Evolutionary conservation across 2,329 filamentous ascomycete genomes (phyloP).

Genomic region (Emmonsiellopsis sp.): DNA sequence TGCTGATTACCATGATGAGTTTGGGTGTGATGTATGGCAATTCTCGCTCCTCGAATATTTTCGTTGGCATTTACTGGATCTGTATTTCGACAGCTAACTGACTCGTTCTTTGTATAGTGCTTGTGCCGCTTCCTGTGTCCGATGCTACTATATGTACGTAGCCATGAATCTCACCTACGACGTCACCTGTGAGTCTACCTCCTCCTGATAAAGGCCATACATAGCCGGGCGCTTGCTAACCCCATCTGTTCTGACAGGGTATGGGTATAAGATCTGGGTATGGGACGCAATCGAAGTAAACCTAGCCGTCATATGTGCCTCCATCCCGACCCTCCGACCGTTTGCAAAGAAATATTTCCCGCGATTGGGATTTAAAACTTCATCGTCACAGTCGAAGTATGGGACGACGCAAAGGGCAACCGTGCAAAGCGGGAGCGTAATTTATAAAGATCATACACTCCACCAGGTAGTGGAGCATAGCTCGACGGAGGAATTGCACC

Average conservation of each 20-base stretch:
- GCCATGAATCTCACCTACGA: conserved; percentile 9
- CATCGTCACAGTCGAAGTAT: not conserved
- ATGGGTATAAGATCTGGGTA: conserved; percentile 13
- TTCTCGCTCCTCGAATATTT: not conserved
- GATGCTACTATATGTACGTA: conserved; percentile 9
- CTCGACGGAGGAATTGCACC: not conserved
- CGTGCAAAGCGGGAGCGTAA: not conserved
- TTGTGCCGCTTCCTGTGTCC: conserved; percentile 10
- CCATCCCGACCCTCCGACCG: conserved; percentile 13
- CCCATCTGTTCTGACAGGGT: conserved; percentile 5
- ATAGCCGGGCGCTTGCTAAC: not conserved
- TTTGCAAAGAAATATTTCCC: conserved; percentile 11
- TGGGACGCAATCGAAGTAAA: conserved; percentile 16
- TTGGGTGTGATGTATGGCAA: conserved; percentile 11
- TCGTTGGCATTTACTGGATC: not conserved
- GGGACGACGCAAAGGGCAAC: not conserved
- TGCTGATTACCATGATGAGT: conserved; percentile 12
- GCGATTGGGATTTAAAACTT: conserved; percentile 2
- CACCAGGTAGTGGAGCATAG: conserved; percentile 1
- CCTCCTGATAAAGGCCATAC: not conserved
- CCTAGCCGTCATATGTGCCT: conserved; percentile 16
- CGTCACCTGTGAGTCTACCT: conserved; percentile 11
- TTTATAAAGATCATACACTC: conserved; percentile 8
- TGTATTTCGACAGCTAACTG: not conserved
- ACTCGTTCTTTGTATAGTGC: conserved; percentile 5